A percentile compares a stretch with the other conserved stretches of the same genome.
Evolutionary conservation across 306 rosid genomes (phyloP).

Genomic region (Inga oerstediana): DNA sequence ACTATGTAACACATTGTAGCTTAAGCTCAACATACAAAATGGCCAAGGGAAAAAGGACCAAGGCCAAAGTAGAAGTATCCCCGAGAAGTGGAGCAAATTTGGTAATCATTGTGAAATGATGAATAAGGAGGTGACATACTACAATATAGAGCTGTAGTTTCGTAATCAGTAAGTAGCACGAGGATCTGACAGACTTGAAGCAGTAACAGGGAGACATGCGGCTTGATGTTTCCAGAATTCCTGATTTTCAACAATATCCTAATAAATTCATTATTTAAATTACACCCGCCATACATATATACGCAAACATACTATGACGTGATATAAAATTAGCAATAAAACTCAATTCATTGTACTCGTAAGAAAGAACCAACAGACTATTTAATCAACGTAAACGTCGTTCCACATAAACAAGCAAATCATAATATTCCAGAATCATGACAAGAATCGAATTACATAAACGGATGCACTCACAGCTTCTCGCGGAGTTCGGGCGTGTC

Average conservation of each 20-base stretch:
- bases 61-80: neutral
- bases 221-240: neutral
- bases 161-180: neutral
- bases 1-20: neutral
- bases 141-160: neutral
- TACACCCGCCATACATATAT: no score
- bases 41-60: neutral
- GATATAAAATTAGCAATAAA: neutral
- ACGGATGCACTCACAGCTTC: slow-evolving; percentile 68
- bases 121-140: neutral
- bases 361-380: slow-evolving; percentile 7
- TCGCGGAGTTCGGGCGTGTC: slow-evolving; percentile 96
- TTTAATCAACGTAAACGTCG: slow-evolving; percentile 3
- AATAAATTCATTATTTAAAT: neutral
- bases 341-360: slow-evolving; percentile 7
- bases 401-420: neutral
- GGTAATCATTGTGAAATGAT: neutral
- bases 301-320: neutral
- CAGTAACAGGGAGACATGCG: neutral
- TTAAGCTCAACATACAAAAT: neutral
- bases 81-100: neutral
- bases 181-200: neutral
- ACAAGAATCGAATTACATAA: neutral
- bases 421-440: neutral
- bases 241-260: neutral